These are phyloP conservation scores for Acer campestre DNA, from an alignment of 345 rosid species.

Conservation along the genomic window DNA sequence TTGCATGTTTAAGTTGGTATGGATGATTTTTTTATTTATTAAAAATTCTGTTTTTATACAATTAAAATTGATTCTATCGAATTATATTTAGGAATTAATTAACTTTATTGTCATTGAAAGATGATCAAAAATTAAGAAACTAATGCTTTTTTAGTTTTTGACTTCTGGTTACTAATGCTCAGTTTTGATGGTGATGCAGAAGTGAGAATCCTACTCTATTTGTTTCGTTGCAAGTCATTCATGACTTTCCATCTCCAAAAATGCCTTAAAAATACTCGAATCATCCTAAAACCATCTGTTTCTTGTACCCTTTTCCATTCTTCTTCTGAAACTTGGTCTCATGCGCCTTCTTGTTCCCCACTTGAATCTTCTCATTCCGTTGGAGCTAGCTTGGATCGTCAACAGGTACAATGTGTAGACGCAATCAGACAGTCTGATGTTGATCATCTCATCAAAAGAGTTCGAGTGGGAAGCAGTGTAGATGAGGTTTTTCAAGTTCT, in stretches of 20 bases:
- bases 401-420: slow-evolving; percentile 17
- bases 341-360: slow-evolving; percentile 5
- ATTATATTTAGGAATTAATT: background rate
- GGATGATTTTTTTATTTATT: too few relatives aligned
- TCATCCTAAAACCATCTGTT: slow-evolving; percentile 23
- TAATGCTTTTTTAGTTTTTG: background rate
- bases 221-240: background rate
- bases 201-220: slow-evolving; percentile 2
- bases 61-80: background rate
- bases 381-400: slow-evolving; percentile 12
- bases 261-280: slow-evolving; percentile 23
- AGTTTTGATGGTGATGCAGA: slow-evolving; percentile 22
- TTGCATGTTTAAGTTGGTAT: background rate
- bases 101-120: background rate
- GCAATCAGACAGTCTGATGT: slow-evolving; percentile 24
- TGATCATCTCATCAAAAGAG: slow-evolving; percentile 34
- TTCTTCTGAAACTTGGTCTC: slow-evolving; percentile 24
- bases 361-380: slow-evolving; percentile 23
- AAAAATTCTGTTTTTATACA: too few relatives aligned
- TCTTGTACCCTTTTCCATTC: slow-evolving; percentile 22
- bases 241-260: slow-evolving; percentile 36
- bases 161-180: background rate
- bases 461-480: slow-evolving; percentile 39
- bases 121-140: background rate
- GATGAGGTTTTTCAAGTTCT: slow-evolving; percentile 54